Evolutionary conservation across 164 flowering plant species (phyloP).

Genomic region (Echeveria elegans): DNA sequence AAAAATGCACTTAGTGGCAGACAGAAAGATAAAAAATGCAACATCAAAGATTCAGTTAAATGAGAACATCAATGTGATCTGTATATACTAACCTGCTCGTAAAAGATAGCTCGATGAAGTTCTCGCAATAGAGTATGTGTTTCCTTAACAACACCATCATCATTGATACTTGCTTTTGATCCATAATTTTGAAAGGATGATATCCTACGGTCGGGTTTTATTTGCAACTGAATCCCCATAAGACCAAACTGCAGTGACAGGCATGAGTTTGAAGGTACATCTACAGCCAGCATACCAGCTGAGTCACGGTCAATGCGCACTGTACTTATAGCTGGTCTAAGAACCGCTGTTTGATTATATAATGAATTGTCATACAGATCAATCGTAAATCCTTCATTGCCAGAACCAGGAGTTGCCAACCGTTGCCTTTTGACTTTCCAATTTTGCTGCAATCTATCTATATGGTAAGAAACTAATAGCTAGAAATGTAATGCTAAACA

Average conservation of each 20-base stretch:
- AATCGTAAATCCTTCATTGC: slow-evolving; percentile 77
- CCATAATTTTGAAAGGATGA: slow-evolving; percentile 19
- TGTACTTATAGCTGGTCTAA: slow-evolving; percentile 55
- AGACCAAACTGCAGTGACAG: slow-evolving; percentile 64
- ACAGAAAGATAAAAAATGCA: neutral
- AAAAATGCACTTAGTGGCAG: neutral
- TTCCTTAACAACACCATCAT: slow-evolving; percentile 45
- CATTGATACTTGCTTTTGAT: slow-evolving; percentile 38
- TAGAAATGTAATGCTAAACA: too few species aligned
- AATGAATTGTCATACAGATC: slow-evolving; percentile 73
- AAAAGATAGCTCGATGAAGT: slow-evolving; percentile 74
- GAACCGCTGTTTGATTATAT: slow-evolving; percentile 34
- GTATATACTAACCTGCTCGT: slow-evolving; percentile 53
- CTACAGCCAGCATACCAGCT: slow-evolving; percentile 79
- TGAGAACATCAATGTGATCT: neutral
- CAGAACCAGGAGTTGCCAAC: slow-evolving; percentile 43
- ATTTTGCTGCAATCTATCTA: slow-evolving; percentile 84
- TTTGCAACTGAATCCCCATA: slow-evolving; percentile 27
- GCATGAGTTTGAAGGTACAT: slow-evolving; percentile 60
- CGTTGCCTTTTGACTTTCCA: slow-evolving; percentile 97
- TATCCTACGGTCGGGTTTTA: slow-evolving; percentile 13
- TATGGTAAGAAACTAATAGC: neutral
- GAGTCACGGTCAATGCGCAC: slow-evolving; percentile 75
- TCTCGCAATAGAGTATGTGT: slow-evolving; percentile 61
- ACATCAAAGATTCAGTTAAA: neutral